Evolutionary conservation across 1,139 yeast genomes (phyloP), one percentile per base, ranked within the genome.

Genomic region (Geotrichum europaeum): DNA sequence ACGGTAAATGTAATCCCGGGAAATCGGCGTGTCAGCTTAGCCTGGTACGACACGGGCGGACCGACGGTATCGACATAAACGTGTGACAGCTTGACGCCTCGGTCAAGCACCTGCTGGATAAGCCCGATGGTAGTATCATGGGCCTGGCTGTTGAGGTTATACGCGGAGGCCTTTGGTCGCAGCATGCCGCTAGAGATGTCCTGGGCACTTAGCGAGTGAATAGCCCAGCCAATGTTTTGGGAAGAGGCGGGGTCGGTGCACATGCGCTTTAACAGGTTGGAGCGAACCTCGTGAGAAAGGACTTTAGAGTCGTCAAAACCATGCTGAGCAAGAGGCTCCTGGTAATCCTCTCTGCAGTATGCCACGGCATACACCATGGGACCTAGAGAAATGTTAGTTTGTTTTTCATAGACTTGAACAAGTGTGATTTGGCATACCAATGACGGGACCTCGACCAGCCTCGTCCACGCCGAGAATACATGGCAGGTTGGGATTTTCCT

Each of bases 391-490:
- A 34, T 53, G 43, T 45, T 24, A 45, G 30, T 20, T 34, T 47
- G 51, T 49, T 54, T 51, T 54, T 49, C 22, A n/a, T 10, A 28
- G 24, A 32, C 22, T 30, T 15, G 6, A 24, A 18, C 1, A 15
- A 45, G 6, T 36, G 13, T 47, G n/a, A 13, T 15, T 50, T 22
- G 32, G 32, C 32, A 7, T 51, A 56, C 59, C 80, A 58, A 94
- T 70, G 0, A 95, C 97, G 0, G 99, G 99, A 0, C 99, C 99
- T 65, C 99, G 80, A 0, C 99, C 99, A 0, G 99, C 99, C 72
- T 94, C 99, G 72, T 94, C 99, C 1, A 94, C 96, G 3, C 99
- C 99, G 15, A 94, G 74, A 1, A 90, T 83, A 2, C 78, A 77
- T 68, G 75, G 76, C 53, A 66, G 67, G 5, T 65, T 49, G 3